Evolutionary conservation across 768 basidiomycete species (phyloP).

Genomic region (Suillus bovinus): DNA sequence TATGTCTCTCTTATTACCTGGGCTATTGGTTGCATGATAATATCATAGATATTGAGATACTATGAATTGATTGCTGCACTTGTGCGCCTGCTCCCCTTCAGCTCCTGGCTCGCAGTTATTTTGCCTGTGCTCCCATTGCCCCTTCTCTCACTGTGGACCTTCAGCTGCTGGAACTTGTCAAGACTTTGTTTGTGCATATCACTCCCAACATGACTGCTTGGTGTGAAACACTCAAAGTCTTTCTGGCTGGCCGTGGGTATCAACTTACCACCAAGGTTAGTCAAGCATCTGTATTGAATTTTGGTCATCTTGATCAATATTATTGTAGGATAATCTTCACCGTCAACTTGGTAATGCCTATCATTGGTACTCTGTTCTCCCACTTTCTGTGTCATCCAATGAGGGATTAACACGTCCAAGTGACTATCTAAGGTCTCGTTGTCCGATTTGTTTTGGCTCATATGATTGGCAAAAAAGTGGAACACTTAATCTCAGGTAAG

Average conservation of each 20-base stretch:
- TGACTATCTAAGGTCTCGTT: constrained; percentile 20
- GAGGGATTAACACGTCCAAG: not conserved
- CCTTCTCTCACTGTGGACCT: constrained; percentile 36
- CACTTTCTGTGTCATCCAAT: not conserved
- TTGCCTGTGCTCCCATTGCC: constrained; percentile 28
- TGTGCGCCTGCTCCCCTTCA: constrained; percentile 21
- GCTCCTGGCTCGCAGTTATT: constrained; percentile 26
- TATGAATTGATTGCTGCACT: not conserved
- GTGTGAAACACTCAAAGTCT: constrained; percentile 27
- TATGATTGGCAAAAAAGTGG: not conserved
- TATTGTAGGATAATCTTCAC: constrained; percentile 23
- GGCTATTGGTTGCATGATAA: not conserved
- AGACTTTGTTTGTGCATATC: constrained; percentile 25
- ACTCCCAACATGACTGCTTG: constrained; percentile 31
- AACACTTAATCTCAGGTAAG: not conserved
- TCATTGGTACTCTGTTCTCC: constrained; percentile 27
- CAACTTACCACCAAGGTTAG: not conserved
- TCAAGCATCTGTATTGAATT: not conserved
- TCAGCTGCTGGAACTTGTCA: constrained; percentile 29
- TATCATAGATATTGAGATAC: constrained; percentile 1
- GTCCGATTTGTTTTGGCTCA: constrained; percentile 29
- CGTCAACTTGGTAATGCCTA: constrained; percentile 26
- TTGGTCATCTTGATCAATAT: not conserved
- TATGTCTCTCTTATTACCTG: not conserved
- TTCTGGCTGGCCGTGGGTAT: constrained; percentile 22